These are phyloP conservation scores for Podosphaera xanthii DNA, from an alignment of 2,329 filamentous ascomycete species.

Conservation along the genomic window DNA sequence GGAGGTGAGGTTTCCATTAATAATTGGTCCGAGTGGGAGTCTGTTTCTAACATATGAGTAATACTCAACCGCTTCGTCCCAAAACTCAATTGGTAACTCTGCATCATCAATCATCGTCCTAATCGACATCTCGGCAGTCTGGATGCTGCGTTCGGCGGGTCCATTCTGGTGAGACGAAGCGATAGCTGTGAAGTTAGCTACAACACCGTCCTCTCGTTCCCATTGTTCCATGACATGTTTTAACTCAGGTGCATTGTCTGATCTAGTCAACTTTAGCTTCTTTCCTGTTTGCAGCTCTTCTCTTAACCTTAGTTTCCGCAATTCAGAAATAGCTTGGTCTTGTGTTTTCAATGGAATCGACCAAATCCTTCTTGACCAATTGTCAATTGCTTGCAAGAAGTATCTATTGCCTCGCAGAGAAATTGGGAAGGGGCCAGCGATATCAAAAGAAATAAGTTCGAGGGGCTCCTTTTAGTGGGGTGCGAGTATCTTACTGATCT, in stretches of 20 bases:
- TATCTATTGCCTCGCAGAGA: neutral
- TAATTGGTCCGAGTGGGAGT: no score
- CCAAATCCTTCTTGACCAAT: neutral
- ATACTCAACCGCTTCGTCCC: no score
- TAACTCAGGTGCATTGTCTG: no score
- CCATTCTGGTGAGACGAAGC: conserved; percentile 1
- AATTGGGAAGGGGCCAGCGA: neutral
- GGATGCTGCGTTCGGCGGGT: no score
- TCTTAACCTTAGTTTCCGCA: neutral
- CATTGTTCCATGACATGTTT: neutral
- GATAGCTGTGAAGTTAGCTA: neutral
- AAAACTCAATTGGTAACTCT: no score
- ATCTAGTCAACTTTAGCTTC: no score
- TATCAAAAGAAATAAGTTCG: neutral
- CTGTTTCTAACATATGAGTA: no score
- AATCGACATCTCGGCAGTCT: no score
- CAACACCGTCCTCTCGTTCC: neutral
- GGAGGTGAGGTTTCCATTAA: no score
- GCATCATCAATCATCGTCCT: no score
- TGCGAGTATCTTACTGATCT: neutral
- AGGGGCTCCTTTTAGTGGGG: neutral
- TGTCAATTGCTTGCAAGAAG: neutral
- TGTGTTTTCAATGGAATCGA: neutral
- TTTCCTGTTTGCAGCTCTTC: neutral
- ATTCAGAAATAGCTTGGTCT: neutral